A percentile compares a stretch with the other conserved stretches of the same genome.
These are phyloP conservation scores for Populus nigra DNA, from an alignment of 345 rosid genomes.

Conservation along the genomic window DNA sequence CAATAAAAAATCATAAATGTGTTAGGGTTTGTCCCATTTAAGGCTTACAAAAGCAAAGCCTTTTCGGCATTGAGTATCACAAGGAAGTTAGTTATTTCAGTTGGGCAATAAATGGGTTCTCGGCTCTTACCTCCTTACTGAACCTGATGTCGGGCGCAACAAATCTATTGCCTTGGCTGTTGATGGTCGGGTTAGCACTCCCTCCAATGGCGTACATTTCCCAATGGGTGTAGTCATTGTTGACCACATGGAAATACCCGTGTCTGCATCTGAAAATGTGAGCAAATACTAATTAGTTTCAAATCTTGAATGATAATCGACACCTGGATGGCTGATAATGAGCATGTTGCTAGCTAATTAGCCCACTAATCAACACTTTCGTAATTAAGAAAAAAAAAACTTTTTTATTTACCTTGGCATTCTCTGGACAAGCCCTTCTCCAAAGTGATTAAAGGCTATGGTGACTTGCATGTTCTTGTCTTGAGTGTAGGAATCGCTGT, in stretches of 20 bases:
- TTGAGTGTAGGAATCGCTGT: constrained; percentile 26
- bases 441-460: constrained; percentile 33
- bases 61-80: not conserved
- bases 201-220: constrained; percentile 38
- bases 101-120: not conserved
- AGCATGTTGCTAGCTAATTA: not conserved
- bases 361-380: not conserved
- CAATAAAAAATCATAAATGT: not conserved
- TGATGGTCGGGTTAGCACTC: constrained; percentile 27
- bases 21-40: not conserved
- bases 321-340: not conserved
- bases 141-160: constrained; percentile 23
- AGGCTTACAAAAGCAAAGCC: not conserved
- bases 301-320: not conserved
- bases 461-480: constrained; percentile 37
- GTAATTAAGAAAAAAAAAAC: not conserved
- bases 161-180: constrained; percentile 33
- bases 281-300: not conserved
- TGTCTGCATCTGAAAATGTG: constrained; percentile 25
- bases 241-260: constrained; percentile 33
- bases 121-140: constrained; percentile 22
- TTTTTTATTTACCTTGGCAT: constrained; percentile 24
- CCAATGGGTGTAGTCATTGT: constrained; percentile 35
- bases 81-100: constrained; percentile 22
- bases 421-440: constrained; percentile 32